phyloP scores from a whole-genome alignment of 2,329 filamentous ascomycete genomes.

The Coniochaeta ligniaria region DNA sequence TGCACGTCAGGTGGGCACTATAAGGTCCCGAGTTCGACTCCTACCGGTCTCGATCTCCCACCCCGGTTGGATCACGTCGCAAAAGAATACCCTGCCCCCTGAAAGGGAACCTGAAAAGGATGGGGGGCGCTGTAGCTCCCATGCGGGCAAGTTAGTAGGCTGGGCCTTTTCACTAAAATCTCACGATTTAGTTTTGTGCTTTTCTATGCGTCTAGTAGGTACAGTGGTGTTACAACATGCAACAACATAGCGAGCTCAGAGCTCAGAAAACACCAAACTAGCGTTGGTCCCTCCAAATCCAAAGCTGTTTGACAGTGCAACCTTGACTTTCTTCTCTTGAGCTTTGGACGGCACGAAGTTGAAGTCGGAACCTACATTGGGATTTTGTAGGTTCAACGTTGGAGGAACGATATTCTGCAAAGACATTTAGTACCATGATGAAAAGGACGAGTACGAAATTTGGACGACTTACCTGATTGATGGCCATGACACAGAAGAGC shows the following conservation, averaged over 20 bases:
- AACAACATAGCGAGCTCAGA: constrained; percentile 1
- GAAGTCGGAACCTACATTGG: constrained; percentile 63
- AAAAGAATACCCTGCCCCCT: no score
- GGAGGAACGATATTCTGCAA: constrained; percentile 70
- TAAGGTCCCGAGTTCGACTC: no score
- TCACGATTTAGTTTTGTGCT: neutral
- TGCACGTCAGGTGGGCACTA: no score
- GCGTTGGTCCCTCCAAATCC: constrained; percentile 97
- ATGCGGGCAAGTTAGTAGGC: no score
- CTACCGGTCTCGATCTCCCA: no score
- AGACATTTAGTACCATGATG: neutral
- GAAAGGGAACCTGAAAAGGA: no score
- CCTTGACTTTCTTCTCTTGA: constrained; percentile 63
- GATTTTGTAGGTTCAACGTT: constrained; percentile 71
- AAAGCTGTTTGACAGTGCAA: constrained; percentile 90
- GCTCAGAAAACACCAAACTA: constrained; percentile 66
- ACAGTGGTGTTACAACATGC: neutral
- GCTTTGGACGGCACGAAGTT: constrained; percentile 74
- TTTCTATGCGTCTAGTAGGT: neutral
- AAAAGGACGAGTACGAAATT: neutral
- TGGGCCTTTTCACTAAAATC: no score
- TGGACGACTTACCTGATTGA: constrained; percentile 59
- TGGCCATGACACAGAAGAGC: constrained; percentile 72
- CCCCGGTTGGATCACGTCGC: no score
- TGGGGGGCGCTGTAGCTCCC: no score